Conservation (phyloP, 441 rosid genomes). For the Geranium incanum region DNA sequence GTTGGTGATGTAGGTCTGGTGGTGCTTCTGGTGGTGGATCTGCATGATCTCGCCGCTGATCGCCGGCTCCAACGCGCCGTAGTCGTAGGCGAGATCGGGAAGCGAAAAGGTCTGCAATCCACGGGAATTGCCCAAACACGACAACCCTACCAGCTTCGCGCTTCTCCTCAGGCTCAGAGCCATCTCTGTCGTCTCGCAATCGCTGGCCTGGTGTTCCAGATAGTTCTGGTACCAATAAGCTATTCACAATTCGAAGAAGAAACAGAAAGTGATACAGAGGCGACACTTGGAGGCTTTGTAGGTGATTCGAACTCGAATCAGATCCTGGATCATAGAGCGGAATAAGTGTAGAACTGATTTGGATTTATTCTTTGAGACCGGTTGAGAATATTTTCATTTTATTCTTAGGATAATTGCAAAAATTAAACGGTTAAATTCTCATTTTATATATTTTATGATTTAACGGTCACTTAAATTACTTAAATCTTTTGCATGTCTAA, state of each 20-base stretch:
- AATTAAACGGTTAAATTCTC: too few species aligned
- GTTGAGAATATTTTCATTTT: too few species aligned
- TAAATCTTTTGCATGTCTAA: too few species aligned
- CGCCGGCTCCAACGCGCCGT: conserved; percentile 77
- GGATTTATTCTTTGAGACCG: too few species aligned
- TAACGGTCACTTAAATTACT: too few species aligned
- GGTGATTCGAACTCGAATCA: neutral
- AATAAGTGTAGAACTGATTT: too few species aligned
- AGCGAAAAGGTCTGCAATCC: conserved; percentile 67
- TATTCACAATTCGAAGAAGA: neutral
- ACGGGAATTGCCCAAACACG: conserved; percentile 18
- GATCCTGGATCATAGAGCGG: too few species aligned
- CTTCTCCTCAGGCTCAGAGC: conserved; percentile 46
- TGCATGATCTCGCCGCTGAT: conserved; percentile 86
- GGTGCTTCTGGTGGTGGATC: conserved; percentile 95
- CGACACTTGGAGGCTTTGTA: neutral
- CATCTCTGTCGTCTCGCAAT: conserved; percentile 23
- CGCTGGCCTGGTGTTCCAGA: neutral
- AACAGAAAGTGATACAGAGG: neutral
- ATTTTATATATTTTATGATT: too few species aligned
- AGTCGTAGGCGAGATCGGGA: conserved; percentile 87
- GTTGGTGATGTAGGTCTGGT: conserved; percentile 75
- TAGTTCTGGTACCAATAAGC: neutral
- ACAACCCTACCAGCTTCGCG: conserved; percentile 11
- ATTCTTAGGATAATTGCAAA: too few species aligned